A percentile compares a stretch with the other conserved stretches of the same genome.
These are phyloP conservation scores for Myxozyma neglecta DNA, from an alignment of 805 yeast genomes.

Conservation along the genomic window DNA sequence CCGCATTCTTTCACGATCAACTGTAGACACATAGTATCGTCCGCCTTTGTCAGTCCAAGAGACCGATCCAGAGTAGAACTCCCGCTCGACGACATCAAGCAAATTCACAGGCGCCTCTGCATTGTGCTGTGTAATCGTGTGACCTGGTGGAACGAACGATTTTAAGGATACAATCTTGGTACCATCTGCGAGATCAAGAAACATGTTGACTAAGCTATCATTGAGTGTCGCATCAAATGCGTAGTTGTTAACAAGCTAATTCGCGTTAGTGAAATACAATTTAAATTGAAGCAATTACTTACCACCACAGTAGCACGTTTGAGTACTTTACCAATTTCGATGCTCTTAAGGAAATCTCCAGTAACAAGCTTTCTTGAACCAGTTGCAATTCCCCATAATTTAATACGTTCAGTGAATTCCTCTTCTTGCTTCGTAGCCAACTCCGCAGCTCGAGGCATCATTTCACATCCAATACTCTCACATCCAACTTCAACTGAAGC, in stretches of 20 bases:
- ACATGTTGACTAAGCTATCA: conserved; percentile 61
- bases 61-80: conserved; percentile 69
- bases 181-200: conserved; percentile 66
- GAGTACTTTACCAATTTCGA: conserved; percentile 54
- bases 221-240: conserved; percentile 77
- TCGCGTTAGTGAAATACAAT: not conserved
- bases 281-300: not conserved
- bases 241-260: conserved; percentile 69
- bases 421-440: conserved; percentile 60
- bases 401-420: conserved; percentile 60
- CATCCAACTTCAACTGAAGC: conserved; percentile 87
- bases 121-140: conserved; percentile 57
- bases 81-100: conserved; percentile 60
- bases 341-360: conserved; percentile 71
- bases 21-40: conserved; percentile 74
- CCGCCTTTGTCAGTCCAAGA: conserved; percentile 86
- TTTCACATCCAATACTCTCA: conserved; percentile 83
- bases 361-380: conserved; percentile 59
- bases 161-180: conserved; percentile 76
- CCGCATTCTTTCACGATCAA: conserved; percentile 42
- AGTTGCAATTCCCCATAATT: conserved; percentile 61
- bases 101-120: conserved; percentile 61
- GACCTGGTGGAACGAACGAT: conserved; percentile 75
- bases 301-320: conserved; percentile 63
- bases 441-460: conserved; percentile 78